These are phyloP conservation scores for Fusarium gaditjirri DNA, from an alignment of 2,329 filamentous ascomycete species.

Conservation along the genomic window DNA sequence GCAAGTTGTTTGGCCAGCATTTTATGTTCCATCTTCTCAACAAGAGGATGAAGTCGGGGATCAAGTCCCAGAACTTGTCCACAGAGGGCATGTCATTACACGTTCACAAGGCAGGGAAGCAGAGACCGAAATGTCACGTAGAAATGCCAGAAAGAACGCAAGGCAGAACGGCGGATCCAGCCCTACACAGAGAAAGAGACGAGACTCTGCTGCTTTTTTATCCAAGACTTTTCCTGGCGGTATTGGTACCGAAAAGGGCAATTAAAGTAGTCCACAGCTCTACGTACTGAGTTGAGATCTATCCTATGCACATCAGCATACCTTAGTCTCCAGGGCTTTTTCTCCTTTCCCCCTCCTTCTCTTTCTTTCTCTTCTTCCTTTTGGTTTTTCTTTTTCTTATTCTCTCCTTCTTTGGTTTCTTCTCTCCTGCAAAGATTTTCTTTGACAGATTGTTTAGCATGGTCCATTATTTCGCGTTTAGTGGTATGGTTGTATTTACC, in stretches of 20 bases:
- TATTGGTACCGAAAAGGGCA: not conserved
- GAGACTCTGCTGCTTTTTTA: not conserved
- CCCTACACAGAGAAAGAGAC: not conserved
- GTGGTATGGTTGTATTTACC: not conserved
- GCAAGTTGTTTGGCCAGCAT: not conserved
- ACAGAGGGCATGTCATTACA: not conserved
- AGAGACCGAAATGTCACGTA: not conserved
- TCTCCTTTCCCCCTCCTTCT: not conserved
- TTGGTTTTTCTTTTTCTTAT: not conserved
- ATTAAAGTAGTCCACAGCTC: not conserved
- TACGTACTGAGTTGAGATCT: not conserved
- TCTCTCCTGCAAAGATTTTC: not conserved
- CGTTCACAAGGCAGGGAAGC: not conserved
- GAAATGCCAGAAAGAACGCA: not conserved
- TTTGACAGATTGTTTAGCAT: not conserved
- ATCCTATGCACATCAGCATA: not conserved
- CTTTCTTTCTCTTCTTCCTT: not conserved
- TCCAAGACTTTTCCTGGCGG: not conserved
- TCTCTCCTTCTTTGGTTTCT: not conserved
- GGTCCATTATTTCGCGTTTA: not conserved
- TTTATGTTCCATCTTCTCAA: not conserved
- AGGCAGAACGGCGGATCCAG: not conserved
- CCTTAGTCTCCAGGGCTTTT: not conserved
- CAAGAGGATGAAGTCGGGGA: not conserved
- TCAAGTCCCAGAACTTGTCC: not conserved